phyloP scores from a whole-genome alignment of 495 filamentous ascomycete genomes.

The Podospora pseudoanserina region DNA sequence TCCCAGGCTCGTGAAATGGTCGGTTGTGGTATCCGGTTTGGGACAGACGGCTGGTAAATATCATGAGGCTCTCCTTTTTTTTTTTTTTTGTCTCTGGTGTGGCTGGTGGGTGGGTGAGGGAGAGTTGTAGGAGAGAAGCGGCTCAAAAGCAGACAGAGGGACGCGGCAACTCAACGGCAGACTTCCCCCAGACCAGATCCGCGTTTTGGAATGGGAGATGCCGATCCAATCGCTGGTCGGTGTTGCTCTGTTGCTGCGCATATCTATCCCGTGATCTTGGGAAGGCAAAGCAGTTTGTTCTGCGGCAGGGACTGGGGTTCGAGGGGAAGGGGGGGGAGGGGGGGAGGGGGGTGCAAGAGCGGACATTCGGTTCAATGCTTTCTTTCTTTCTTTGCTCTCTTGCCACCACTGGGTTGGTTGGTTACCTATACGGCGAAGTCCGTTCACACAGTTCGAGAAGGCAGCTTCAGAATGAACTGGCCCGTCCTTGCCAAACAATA shows the following conservation, averaged over 20 bases:
- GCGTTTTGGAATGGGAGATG: slow-evolving; percentile 26
- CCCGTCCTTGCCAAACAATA: background rate
- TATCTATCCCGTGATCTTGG: slow-evolving; percentile 19
- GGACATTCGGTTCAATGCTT: background rate
- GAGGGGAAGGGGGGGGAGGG: background rate
- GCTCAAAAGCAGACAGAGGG: slow-evolving; percentile 1
- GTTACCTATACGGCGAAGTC: background rate
- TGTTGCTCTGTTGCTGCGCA: slow-evolving; percentile 1
- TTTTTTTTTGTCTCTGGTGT: background rate
- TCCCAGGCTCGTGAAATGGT: slow-evolving; percentile 4
- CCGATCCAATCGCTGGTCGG: slow-evolving; percentile 23
- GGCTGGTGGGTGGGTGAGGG: background rate
- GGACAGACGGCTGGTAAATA: slow-evolving; percentile 34
- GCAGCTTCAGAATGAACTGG: background rate
- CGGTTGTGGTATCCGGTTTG: slow-evolving; percentile 19
- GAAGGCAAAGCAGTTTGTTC: slow-evolving; percentile 6
- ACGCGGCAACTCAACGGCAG: slow-evolving; percentile 19
- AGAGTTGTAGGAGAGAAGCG: slow-evolving; percentile 5
- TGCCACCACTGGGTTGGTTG: no score
- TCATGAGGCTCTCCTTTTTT: slow-evolving; percentile 17
- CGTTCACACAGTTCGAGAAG: background rate
- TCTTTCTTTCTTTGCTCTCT: slow-evolving; percentile 4
- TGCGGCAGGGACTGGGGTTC: background rate
- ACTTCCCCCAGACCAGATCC: slow-evolving; percentile 26
- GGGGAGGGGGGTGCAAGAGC: background rate